Evolutionary conservation across 257 asterid genomes (phyloP).

Genomic region (Ballota nigra): DNA sequence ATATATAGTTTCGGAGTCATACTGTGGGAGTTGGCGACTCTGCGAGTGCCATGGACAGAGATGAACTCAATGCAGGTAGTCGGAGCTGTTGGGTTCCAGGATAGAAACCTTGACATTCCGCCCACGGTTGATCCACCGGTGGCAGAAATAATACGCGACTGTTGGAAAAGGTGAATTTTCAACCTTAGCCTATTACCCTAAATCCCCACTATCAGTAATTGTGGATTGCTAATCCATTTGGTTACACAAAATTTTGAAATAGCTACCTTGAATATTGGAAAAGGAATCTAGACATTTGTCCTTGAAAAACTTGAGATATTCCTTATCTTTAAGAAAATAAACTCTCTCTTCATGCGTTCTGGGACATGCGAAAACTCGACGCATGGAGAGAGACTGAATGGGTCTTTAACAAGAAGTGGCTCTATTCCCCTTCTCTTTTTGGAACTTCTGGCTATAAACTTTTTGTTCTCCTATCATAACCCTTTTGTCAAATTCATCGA

Average conservation of each 20-base stretch:
- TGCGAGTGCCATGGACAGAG: slow-evolving; percentile 85
- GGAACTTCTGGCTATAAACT: neutral
- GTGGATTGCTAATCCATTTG: neutral
- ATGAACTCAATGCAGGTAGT: slow-evolving; percentile 99
- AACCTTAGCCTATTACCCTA: neutral
- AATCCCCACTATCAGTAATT: neutral
- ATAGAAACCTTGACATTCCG: slow-evolving; percentile 74
- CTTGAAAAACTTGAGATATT: neutral
- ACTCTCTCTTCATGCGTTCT: neutral
- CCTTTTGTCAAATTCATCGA: neutral
- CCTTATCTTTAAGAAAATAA: neutral
- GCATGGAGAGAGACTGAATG: neutral
- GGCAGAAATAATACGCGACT: slow-evolving; percentile 70
- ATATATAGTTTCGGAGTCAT: slow-evolving; percentile 95
- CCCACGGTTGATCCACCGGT: slow-evolving; percentile 66
- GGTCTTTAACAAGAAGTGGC: neutral
- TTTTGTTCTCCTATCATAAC: no score
- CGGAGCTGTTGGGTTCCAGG: slow-evolving; percentile 98
- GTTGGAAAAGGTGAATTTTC: slow-evolving; percentile 75
- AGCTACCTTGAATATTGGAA: no score
- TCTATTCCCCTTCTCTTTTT: neutral
- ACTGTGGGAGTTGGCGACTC: slow-evolving; percentile 93
- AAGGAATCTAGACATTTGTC: neutral
- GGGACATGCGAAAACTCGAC: neutral
- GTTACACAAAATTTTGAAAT: neutral